phyloP scores from a whole-genome alignment of 2,329 filamentous ascomycete genomes.

The Hawksworthiomyces lignivorus region DNA sequence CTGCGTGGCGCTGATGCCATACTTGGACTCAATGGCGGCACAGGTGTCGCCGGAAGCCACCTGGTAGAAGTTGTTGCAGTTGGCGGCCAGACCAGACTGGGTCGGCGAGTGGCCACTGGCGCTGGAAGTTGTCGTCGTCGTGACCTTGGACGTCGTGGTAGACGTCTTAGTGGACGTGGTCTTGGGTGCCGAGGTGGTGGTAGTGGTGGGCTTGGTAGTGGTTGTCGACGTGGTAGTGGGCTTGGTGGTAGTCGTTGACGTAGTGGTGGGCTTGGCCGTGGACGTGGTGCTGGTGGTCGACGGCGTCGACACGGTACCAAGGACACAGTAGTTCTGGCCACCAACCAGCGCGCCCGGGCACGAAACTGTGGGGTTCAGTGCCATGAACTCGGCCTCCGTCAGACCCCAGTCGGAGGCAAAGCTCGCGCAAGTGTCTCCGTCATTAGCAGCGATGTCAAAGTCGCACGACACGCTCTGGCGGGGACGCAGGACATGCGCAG shows the following conservation, averaged over 20 bases:
- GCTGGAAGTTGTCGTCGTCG: no score
- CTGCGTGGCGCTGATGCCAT: constrained; percentile 1
- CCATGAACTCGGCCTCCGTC: constrained; percentile 7
- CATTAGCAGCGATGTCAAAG: constrained; percentile 3
- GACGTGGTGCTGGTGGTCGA: not conserved
- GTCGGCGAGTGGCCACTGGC: not conserved
- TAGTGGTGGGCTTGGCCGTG: not conserved
- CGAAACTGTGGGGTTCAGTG: constrained; percentile 12
- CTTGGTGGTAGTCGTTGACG: not conserved
- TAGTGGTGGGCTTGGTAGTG: not conserved
- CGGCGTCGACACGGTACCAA: constrained; percentile 3
- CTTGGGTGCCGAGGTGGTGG: constrained; percentile 2
- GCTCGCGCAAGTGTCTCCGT: constrained; percentile 10
- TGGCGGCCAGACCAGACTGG: constrained; percentile 2
- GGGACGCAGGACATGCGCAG: not conserved
- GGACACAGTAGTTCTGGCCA: constrained; percentile 11
- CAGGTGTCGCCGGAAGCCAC: constrained; percentile 9
- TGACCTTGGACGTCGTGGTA: no score
- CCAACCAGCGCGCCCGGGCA: constrained; percentile 8
- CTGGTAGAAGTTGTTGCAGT: constrained; percentile 8
- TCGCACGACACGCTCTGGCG: constrained; percentile 6
- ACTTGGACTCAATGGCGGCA: not conserved
- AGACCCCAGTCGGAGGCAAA: constrained; percentile 12
- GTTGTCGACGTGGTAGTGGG: not conserved
- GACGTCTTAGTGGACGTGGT: constrained; percentile 5